These are phyloP conservation scores for Vigna angularis DNA, from an alignment of 306 rosid genomes.

Conservation along the genomic window DNA sequence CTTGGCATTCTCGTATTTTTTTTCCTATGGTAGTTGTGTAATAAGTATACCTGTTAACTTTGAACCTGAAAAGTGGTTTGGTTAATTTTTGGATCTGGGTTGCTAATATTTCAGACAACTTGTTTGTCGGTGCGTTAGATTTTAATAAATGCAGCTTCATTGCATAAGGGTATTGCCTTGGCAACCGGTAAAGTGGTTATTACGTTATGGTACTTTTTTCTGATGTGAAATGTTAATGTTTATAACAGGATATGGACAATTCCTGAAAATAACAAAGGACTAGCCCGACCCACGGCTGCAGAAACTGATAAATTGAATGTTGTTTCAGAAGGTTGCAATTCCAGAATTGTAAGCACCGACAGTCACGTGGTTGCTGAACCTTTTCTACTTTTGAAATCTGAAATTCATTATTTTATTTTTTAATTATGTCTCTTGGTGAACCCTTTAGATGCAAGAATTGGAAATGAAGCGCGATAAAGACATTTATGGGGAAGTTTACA, in stretches of 20 bases:
- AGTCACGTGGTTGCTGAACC: background rate
- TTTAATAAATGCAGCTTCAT: constrained; percentile 1
- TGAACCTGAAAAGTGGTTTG: background rate
- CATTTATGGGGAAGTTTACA: constrained; percentile 62
- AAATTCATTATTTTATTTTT: background rate
- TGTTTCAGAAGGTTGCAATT: constrained; percentile 83
- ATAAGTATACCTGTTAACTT: background rate
- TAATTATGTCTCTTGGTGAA: constrained; percentile 41
- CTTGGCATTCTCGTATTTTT: background rate
- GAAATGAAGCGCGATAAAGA: constrained; percentile 72
- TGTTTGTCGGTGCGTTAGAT: constrained; percentile 26
- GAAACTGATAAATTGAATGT: constrained; percentile 68
- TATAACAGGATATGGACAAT: constrained; percentile 81
- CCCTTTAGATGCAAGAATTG: constrained; percentile 73
- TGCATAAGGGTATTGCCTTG: background rate
- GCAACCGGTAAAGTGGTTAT: background rate
- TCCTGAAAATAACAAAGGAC: constrained; percentile 71
- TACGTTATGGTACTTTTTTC: constrained; percentile 29
- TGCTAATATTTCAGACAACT: constrained; percentile 35
- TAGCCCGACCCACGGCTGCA: constrained; percentile 61
- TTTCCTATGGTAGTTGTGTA: background rate
- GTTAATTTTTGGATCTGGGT: constrained; percentile 19
- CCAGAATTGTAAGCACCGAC: constrained; percentile 68
- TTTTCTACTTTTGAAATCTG: constrained; percentile 29
- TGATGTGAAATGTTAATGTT: constrained; percentile 38